Percentiles rank a stretch among this genome's conserved stretches.
Evolutionary conservation across 176 grass and related monocot species (phyloP).

Genomic region (Luzula sylvatica): DNA sequence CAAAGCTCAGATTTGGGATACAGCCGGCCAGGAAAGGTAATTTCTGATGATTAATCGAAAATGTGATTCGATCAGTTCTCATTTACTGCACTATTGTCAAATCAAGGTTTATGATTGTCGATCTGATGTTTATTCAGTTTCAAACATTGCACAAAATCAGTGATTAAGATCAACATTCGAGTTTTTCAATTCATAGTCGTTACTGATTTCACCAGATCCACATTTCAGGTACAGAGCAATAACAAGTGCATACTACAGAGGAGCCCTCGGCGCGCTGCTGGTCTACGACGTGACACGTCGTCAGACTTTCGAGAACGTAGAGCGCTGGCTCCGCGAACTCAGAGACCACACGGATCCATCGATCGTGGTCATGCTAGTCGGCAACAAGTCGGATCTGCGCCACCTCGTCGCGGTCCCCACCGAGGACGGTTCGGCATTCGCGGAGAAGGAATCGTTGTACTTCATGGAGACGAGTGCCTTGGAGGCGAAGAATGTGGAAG

Average conservation of each 20-base stretch:
- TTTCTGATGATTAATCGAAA: background rate
- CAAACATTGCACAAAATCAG: no score
- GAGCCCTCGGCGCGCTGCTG: conserved; percentile 54
- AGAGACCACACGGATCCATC: conserved; percentile 51
- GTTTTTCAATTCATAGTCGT: background rate
- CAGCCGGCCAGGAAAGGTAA: conserved; percentile 78
- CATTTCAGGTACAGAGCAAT: conserved; percentile 55
- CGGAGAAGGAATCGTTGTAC: conserved; percentile 41
- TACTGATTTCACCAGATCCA: background rate
- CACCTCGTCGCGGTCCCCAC: conserved; percentile 49
- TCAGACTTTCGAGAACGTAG: conserved; percentile 42
- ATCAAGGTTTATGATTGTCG: conserved; percentile 16
- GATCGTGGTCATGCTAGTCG: conserved; percentile 37
- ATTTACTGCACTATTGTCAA: no score
- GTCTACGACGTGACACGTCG: conserved; percentile 61
- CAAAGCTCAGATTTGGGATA: conserved; percentile 99
- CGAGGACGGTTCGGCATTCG: conserved; percentile 43
- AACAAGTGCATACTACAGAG: conserved; percentile 64
- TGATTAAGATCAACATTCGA: background rate
- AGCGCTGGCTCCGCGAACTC: conserved; percentile 57
- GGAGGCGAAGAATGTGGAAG: conserved; percentile 40
- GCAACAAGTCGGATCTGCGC: conserved; percentile 50
- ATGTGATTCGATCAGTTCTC: no score
- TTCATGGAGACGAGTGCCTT: conserved; percentile 55
- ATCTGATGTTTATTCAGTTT: conserved; percentile 1